A percentile compares a stretch with the other conserved stretches of the same genome.
Conservation (phyloP, 495 filamentous ascomycete species). For the Aspergillus campestris region DNA sequence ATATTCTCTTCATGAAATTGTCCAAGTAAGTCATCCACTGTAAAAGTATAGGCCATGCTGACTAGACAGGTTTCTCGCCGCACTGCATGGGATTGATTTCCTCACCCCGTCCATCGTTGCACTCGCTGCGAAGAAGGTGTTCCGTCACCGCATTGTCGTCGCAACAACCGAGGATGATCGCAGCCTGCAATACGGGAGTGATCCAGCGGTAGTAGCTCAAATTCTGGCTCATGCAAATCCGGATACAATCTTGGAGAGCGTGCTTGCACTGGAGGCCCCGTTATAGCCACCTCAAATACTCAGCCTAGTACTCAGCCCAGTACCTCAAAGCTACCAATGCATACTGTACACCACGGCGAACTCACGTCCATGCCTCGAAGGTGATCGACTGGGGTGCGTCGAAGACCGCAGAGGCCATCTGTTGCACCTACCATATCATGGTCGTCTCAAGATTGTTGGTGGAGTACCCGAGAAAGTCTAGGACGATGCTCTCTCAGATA, state of each 20-base stretch:
- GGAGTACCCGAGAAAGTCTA: too few species aligned
- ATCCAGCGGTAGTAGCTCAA: slow-evolving; percentile 54
- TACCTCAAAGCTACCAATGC: background rate
- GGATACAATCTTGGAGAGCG: slow-evolving; percentile 78
- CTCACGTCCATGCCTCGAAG: background rate
- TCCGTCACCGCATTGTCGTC: slow-evolving; percentile 72
- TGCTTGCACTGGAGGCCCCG: slow-evolving; percentile 65
- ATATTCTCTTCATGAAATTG: slow-evolving; percentile 63
- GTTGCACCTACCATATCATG: too few species aligned
- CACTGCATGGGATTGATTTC: slow-evolving; percentile 72
- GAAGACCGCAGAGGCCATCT: too few species aligned
- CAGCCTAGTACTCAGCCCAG: too few species aligned
- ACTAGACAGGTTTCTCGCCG: slow-evolving; percentile 49
- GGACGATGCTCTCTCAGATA: background rate
- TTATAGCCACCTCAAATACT: slow-evolving; percentile 28
- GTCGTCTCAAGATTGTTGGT: too few species aligned
- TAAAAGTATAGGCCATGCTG: background rate
- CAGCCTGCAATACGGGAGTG: slow-evolving; percentile 90
- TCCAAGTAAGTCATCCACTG: slow-evolving; percentile 39
- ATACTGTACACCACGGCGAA: background rate
- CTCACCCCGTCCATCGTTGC: slow-evolving; percentile 77
- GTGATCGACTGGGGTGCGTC: too few species aligned
- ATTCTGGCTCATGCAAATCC: slow-evolving; percentile 59
- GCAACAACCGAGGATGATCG: slow-evolving; percentile 62
- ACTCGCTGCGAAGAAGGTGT: slow-evolving; percentile 82